phyloP scores from a whole-genome alignment of 1,139 yeast species.

The Debaryomyces udenii region DNA sequence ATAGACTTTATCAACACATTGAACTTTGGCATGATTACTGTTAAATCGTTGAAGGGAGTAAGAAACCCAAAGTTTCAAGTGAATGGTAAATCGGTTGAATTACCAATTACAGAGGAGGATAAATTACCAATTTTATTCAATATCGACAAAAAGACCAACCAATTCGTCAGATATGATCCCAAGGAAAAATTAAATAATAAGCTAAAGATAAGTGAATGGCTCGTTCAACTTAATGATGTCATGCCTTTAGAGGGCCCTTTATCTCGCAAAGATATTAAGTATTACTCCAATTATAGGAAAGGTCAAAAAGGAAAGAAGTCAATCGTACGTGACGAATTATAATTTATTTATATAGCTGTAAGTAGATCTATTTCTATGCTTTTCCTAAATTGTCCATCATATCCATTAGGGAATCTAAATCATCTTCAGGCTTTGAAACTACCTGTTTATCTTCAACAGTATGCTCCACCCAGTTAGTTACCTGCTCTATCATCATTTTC shows the following conservation, averaged over 20 bases:
- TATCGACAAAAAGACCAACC: slow-evolving; percentile 25
- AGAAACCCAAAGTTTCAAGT: slow-evolving; percentile 18
- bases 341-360: slow-evolving; percentile 10
- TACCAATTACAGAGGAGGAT: slow-evolving; percentile 23
- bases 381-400: slow-evolving; percentile 35
- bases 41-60: slow-evolving; percentile 15
- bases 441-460: slow-evolving; percentile 18
- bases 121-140: slow-evolving; percentile 35
- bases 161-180: slow-evolving; percentile 25
- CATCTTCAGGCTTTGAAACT: slow-evolving; percentile 24
- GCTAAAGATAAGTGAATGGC: slow-evolving; percentile 38
- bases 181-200: slow-evolving; percentile 34
- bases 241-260: slow-evolving; percentile 44
- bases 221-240: slow-evolving; percentile 29
- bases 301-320: slow-evolving; percentile 30
- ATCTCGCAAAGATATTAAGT: slow-evolving; percentile 38
- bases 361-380: slow-evolving; percentile 10
- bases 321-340: slow-evolving; percentile 41
- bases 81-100: slow-evolving; percentile 24
- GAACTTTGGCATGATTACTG: slow-evolving; percentile 32
- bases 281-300: slow-evolving; percentile 33
- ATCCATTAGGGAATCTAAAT: slow-evolving; percentile 36
- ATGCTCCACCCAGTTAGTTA: slow-evolving; percentile 54
- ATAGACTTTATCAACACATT: slow-evolving; percentile 60
- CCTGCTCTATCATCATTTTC: slow-evolving; percentile 59